Percentiles rank a stretch among this genome's conserved stretches.
These are phyloP conservation scores for Globisporangium cylindrosporum DNA, from an alignment of 352 stramenopile genomes.

Conservation along the genomic window DNA sequence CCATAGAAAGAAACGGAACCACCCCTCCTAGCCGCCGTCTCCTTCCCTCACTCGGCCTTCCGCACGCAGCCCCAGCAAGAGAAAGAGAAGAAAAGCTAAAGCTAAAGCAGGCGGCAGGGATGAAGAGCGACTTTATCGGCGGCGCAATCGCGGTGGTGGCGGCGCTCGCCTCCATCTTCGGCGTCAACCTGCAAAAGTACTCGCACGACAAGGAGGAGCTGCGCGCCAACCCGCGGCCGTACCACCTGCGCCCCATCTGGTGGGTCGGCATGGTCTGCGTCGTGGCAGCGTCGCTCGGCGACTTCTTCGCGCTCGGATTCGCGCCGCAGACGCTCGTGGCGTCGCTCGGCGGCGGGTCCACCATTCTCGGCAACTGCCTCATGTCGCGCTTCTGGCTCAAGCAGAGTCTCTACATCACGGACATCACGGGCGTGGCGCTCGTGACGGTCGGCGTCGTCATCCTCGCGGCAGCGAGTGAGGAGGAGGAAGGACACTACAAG, in stretches of 20 bases:
- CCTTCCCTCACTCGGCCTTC: background rate
- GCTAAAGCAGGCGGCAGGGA: conserved; percentile 21
- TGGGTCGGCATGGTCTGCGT: conserved; percentile 88
- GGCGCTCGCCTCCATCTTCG: conserved; percentile 86
- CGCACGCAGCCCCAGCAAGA: background rate
- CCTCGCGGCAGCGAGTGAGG: conserved; percentile 65
- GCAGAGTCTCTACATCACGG: conserved; percentile 82
- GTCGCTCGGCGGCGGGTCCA: conserved; percentile 76
- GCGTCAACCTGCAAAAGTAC: conserved; percentile 91
- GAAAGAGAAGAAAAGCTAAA: background rate
- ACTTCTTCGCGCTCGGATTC: conserved; percentile 87
- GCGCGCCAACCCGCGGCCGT: conserved; percentile 65
- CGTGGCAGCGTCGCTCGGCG: conserved; percentile 72
- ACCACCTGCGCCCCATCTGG: conserved; percentile 83
- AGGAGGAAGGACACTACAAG: conserved; percentile 75
- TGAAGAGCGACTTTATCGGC: conserved; percentile 78
- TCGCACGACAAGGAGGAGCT: conserved; percentile 84
- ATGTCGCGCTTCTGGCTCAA: conserved; percentile 88
- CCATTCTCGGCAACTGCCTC: conserved; percentile 81
- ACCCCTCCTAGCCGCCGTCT: background rate
- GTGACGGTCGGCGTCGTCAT: conserved; percentile 81
- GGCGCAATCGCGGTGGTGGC: conserved; percentile 71
- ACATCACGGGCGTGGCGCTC: conserved; percentile 70
- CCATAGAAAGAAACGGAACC: background rate
- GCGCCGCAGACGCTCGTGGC: conserved; percentile 84